These are phyloP conservation scores for Diaporthe aspalathi DNA, from an alignment of 2,329 filamentous ascomycete genomes.

Conservation along the genomic window DNA sequence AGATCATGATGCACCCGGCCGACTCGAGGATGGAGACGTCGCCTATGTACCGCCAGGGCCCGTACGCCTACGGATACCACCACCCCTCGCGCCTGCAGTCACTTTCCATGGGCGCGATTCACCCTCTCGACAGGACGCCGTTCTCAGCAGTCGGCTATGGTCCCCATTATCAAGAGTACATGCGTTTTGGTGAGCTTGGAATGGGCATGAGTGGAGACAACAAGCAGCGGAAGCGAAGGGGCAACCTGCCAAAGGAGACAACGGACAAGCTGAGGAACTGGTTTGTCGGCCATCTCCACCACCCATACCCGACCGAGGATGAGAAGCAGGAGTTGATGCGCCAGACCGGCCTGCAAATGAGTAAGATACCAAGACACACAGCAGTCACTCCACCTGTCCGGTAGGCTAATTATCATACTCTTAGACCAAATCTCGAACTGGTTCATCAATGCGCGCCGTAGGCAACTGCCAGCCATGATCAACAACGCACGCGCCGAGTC, in stretches of 20 bases:
- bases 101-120: constrained; percentile 57
- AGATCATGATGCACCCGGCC: constrained; percentile 44
- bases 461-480: constrained; percentile 71
- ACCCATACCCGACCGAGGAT: constrained; percentile 89
- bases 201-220: constrained; percentile 55
- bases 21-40: constrained; percentile 48
- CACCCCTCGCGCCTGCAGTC: constrained; percentile 60
- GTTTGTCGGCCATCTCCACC: constrained; percentile 81
- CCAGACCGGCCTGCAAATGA: constrained; percentile 81
- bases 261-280: constrained; percentile 84
- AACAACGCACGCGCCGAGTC: constrained; percentile 66
- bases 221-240: constrained; percentile 74
- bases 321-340: constrained; percentile 86
- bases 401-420: constrained; percentile 26
- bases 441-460: constrained; percentile 82
- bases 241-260: constrained; percentile 90
- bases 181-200: constrained; percentile 54
- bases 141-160: constrained; percentile 57
- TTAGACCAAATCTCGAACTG: constrained; percentile 80
- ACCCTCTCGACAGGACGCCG: constrained; percentile 56
- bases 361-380: constrained; percentile 57
- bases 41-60: constrained; percentile 49
- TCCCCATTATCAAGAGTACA: constrained; percentile 56
- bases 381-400: constrained; percentile 22
- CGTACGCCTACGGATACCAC: constrained; percentile 55